These are phyloP conservation scores for Pichia heedii DNA, from an alignment of 805 yeast genomes.

Conservation along the genomic window DNA sequence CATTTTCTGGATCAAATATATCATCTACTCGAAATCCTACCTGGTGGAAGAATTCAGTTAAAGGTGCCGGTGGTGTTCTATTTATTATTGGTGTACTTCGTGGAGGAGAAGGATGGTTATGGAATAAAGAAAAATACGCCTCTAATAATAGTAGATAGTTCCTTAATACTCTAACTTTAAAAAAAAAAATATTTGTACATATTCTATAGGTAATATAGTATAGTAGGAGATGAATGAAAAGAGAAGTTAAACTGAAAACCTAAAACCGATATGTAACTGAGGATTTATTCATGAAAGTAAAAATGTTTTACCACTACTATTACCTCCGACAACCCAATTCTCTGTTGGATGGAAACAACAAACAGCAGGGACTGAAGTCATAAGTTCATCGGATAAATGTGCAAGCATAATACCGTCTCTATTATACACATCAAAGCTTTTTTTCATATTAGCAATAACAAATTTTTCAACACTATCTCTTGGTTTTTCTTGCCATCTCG, in stretches of 20 bases:
- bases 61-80: slow-evolving; percentile 45
- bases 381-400: slow-evolving; percentile 46
- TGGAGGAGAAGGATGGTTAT: slow-evolving; percentile 54
- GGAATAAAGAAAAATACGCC: slow-evolving; percentile 28
- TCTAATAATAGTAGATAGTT: slow-evolving; percentile 19
- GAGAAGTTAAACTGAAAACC: too few species aligned
- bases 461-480: slow-evolving; percentile 69
- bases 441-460: slow-evolving; percentile 88
- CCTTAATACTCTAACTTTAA: too few species aligned
- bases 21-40: slow-evolving; percentile 33
- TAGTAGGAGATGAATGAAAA: too few species aligned
- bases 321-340: slow-evolving; percentile 91
- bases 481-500: slow-evolving; percentile 77
- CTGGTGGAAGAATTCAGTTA: slow-evolving; percentile 56
- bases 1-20: slow-evolving; percentile 35
- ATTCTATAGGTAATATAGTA: too few species aligned
- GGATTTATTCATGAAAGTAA: slow-evolving; percentile 24
- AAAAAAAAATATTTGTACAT: too few species aligned
- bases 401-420: slow-evolving; percentile 72
- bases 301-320: slow-evolving; percentile 85
- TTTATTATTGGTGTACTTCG: slow-evolving; percentile 51
- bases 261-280: too few species aligned
- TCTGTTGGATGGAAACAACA: slow-evolving; percentile 71
- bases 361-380: slow-evolving; percentile 93
- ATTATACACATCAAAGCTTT: slow-evolving; percentile 75